Conservation (phyloP, 495 filamentous ascomycete species). For the Hypoxylon trugodes region DNA sequence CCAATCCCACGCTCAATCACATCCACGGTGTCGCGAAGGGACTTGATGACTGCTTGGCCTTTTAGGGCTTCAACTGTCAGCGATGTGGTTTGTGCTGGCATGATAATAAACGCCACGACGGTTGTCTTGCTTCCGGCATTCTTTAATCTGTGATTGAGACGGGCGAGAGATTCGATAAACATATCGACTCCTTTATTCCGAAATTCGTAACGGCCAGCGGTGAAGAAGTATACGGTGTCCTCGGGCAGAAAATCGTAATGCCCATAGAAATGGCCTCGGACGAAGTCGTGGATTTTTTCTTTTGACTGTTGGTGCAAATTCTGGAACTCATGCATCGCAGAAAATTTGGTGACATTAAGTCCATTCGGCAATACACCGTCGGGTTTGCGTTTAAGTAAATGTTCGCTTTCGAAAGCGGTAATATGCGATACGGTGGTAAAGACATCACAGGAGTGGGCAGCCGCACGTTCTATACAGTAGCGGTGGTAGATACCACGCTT, state of each 20-base stretch:
- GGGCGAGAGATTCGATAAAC: conserved; percentile 96
- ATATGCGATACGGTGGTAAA: conserved; percentile 99
- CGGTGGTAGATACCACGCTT: conserved; percentile 99
- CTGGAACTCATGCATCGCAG: conserved; percentile 98
- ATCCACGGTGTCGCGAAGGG: conserved; percentile 87
- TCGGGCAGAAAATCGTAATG: conserved; percentile 97
- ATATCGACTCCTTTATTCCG: conserved; percentile 98
- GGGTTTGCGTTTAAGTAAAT: conserved; percentile 95
- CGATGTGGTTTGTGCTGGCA: conserved; percentile 97
- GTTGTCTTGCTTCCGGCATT: conserved; percentile 85
- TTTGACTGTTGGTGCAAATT: conserved; percentile 96
- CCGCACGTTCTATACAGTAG: conserved; percentile 96
- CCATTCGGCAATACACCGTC: conserved; percentile 97
- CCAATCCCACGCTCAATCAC: conserved; percentile 91
- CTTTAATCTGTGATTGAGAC: conserved; percentile 94
- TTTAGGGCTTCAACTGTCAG: conserved; percentile 95
- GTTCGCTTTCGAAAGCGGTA: conserved; percentile 97
- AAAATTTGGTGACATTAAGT: conserved; percentile 98
- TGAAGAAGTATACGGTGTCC: conserved; percentile 98
- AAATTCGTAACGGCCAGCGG: conserved; percentile 95
- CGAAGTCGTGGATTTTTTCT: conserved; percentile 97
- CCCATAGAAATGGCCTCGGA: conserved; percentile 97
- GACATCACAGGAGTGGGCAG: conserved; percentile 90
- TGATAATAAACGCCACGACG: conserved; percentile 98
- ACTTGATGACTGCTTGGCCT: conserved; percentile 97